Evolutionary conservation across 73 alveolate species (phyloP).

Genomic region (Paramecium pentaurelia): DNA sequence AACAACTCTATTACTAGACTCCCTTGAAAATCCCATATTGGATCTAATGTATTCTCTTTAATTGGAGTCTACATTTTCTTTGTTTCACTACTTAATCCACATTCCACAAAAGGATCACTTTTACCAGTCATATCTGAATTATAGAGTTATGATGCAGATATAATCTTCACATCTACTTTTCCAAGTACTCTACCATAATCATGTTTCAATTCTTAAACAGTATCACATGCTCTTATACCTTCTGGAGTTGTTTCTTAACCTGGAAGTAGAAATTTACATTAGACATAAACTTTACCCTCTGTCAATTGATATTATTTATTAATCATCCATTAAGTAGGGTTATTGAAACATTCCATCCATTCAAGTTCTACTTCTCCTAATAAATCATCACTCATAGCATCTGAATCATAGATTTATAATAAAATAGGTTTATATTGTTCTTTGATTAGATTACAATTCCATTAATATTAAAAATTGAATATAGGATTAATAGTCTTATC

Average conservation of each 20-base stretch:
- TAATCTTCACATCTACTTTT: slow-evolving; percentile 27
- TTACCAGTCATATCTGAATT: slow-evolving; percentile 34
- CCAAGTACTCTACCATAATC: slow-evolving; percentile 37
- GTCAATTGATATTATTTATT: background rate
- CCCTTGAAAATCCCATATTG: slow-evolving; percentile 34
- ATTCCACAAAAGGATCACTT: slow-evolving; percentile 51
- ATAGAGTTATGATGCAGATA: slow-evolving; percentile 24
- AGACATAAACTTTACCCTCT: slow-evolving; percentile 43
- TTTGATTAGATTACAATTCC: slow-evolving; percentile 47
- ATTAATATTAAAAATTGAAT: background rate
- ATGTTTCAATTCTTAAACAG: slow-evolving; percentile 16
- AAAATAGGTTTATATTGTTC: slow-evolving; percentile 32
- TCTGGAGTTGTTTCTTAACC: slow-evolving; percentile 19
- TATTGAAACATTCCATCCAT: slow-evolving; percentile 58
- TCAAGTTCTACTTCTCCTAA: slow-evolving; percentile 10
- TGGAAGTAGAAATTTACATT: slow-evolving; percentile 29
- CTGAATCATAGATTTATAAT: slow-evolving; percentile 22
- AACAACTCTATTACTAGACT: background rate
- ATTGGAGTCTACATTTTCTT: background rate
- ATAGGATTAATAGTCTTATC: slow-evolving; percentile 41
- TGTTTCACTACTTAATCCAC: background rate
- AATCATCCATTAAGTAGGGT: slow-evolving; percentile 51
- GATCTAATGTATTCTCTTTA: slow-evolving; percentile 9
- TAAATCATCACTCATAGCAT: slow-evolving; percentile 30
- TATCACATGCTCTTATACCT: slow-evolving; percentile 35